Evolutionary conservation across 148 eudicot species (phyloP), one percentile per base, ranked within the genome.

Genomic region (Euryodendron excelsum): DNA sequence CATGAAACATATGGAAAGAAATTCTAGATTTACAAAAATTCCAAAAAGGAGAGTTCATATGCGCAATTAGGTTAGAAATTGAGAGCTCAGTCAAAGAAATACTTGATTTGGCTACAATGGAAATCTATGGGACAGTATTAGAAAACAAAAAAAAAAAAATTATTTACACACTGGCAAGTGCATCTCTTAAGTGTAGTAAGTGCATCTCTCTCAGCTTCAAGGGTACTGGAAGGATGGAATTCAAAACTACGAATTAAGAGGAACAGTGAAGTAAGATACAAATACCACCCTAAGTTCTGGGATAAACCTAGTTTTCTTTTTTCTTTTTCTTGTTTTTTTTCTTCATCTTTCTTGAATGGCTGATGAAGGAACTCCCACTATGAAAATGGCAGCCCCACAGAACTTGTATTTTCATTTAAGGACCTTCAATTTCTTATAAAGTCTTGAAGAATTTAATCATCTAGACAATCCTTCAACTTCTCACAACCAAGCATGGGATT

Each of bases 1-100:
- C 21, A 73, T 12, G n/a, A 41, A 74, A 59, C 23, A 74, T 25
- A 56, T 27, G 11, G 13, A 33, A 28, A 80, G 36, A 71, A 74
- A 48, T 45, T 33, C 34, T 31, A n/a, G 37, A 52, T 56, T 20
- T 33, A 30, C 30, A 52, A 25, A 63, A 44, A n/a, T 21, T 39
- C 0, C 21, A 1, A 52, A 25, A 69, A 11, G n/a, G 39, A n/a
- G n/a, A n/a, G n/a, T n/a, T n/a, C n/a, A n/a, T n/a, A n/a, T n/a
- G n/a, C n/a, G n/a, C n/a, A n/a, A n/a, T n/a, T n/a, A n/a, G n/a
- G n/a, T n/a, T n/a, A n/a, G n/a, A n/a, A n/a, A n/a, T n/a, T n/a
- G n/a, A n/a, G n/a, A n/a, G n/a, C n/a, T n/a, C n/a, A n/a, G n/a
- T n/a, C n/a, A n/a, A n/a, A 39, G 37, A 65, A 1, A 13, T 11